Base-by-base conservation (phyloP, 2,329 filamentous ascomycete genomes). In the Pezizomycotina sp. region DNA sequence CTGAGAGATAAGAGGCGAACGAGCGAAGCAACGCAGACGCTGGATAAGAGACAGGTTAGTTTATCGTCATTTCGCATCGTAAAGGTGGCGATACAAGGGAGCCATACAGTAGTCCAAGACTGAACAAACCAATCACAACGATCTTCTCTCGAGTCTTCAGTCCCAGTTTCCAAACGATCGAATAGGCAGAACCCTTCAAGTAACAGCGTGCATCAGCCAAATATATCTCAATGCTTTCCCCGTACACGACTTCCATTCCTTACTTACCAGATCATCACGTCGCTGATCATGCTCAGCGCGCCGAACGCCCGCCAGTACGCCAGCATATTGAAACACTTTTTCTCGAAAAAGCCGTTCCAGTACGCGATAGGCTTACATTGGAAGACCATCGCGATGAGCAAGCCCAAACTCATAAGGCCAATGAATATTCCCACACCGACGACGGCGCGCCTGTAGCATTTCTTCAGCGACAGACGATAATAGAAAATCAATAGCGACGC, bases 71-170 rank as follows among this genome's bases (percentile, higher is more conserved):
- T n/a, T n/a, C n/a, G n/a, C n/a, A n/a, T n/a, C n/a, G n/a, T n/a
- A n/a, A n/a, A n/a, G n/a, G n/a, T n/a, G n/a, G n/a, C n/a, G n/a
- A n/a, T n/a, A n/a, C n/a, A n/a, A n/a, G n/a, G n/a, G n/a, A n/a
- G n/a, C n/a, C n/a, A n/a, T 35, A 43, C 40, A 43, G 16, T 12
- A 34, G 15, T 25, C 31, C 31, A 18, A 43, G 35, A 24, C 40
- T 26, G n/a, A 43, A 43, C 15, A 43, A 10, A 19, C 40, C 40
- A 21, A 43, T 27, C 23, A 31, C 33, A n/a, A 43, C 28, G 7
- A 38, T 6, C 27, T 43, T 43, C 18, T 43, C 34, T 22, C 40
- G 21, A 20, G 27, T 38, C 27, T 38, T 38, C n/a, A 43, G 32
- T 16, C 38, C 31, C 12, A 43, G 35, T 15, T 32, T 26, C 36